phyloP scores from a whole-genome alignment of 2,329 filamentous ascomycete species.

The Claviceps sp. region DNA sequence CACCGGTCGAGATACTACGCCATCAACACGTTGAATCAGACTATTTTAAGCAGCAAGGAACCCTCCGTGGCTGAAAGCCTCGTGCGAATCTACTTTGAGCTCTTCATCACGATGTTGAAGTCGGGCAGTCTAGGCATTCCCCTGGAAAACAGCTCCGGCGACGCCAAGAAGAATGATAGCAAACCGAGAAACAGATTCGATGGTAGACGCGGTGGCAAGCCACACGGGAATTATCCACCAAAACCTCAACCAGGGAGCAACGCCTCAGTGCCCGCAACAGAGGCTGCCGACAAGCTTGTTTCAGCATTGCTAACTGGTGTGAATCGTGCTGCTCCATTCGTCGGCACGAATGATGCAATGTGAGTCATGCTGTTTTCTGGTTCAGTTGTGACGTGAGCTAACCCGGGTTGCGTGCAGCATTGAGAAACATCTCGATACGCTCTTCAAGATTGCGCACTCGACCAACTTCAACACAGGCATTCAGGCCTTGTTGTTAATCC shows the following conservation, averaged over 20 bases:
- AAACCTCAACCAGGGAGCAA: constrained; percentile 4
- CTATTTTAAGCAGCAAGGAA: constrained; percentile 76
- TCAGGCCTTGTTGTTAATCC: constrained; percentile 86
- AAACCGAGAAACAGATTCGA: constrained; percentile 15
- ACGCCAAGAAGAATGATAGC: constrained; percentile 5
- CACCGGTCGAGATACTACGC: constrained; percentile 88
- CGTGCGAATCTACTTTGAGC: constrained; percentile 79
- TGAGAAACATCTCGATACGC: constrained; percentile 78
- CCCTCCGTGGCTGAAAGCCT: constrained; percentile 67
- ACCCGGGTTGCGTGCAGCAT: constrained; percentile 38
- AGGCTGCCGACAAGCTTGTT: constrained; percentile 69
- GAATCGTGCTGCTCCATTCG: constrained; percentile 91
- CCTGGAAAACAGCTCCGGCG: constrained; percentile 32
- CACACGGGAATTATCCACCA: background rate
- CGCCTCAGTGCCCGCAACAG: constrained; percentile 47
- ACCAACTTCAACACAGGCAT: constrained; percentile 98
- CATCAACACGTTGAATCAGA: constrained; percentile 94
- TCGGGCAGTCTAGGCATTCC: constrained; percentile 25
- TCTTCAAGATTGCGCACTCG: constrained; percentile 93
- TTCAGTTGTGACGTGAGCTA: constrained; percentile 7
- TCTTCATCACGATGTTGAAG: constrained; percentile 76
- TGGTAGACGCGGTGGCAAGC: constrained; percentile 10
- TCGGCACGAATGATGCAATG: constrained; percentile 63
- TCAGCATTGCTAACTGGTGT: constrained; percentile 87
- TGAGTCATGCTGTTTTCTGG: constrained; percentile 25